Evolutionary conservation across 2,329 filamentous ascomycete species (phyloP).

Genomic region (Pyricularia pennisetigena): DNA sequence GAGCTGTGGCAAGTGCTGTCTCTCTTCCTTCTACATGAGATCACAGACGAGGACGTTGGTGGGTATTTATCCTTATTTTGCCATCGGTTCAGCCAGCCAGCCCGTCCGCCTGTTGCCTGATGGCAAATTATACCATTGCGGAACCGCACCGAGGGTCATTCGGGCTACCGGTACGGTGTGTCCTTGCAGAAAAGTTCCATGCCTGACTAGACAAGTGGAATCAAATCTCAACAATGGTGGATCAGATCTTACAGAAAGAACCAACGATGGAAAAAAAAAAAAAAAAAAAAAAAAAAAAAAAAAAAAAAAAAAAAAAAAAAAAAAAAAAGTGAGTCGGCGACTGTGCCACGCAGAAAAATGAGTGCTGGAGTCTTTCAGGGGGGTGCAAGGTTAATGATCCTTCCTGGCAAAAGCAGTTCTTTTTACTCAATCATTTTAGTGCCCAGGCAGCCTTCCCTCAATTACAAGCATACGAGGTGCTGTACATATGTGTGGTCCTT

Average conservation of each 20-base stretch:
- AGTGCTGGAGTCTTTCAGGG: background rate
- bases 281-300: background rate
- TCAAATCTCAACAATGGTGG: background rate
- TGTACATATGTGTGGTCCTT: background rate
- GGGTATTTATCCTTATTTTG: background rate
- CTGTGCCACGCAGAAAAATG: background rate
- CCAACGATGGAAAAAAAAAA: background rate
- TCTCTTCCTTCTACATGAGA: background rate
- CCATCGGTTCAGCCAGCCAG: background rate
- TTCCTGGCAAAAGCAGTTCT: background rate
- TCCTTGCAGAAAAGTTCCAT: background rate
- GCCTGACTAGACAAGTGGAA: background rate
- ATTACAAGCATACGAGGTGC: background rate
- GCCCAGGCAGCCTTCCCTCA: background rate
- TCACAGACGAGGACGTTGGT: background rate
- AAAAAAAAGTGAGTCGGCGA: background rate
- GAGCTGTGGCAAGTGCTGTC: background rate
- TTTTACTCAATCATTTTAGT: background rate
- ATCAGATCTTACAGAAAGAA: background rate
- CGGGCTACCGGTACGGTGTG: background rate
- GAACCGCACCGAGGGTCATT: background rate
- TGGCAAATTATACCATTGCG: background rate
- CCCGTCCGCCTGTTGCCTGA: background rate
- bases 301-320: background rate
- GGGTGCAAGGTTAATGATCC: background rate